Evolutionary conservation across 2,329 filamentous ascomycete species (phyloP), one percentile per base, ranked within the genome.

Genomic region (Fonsecaea monophora): DNA sequence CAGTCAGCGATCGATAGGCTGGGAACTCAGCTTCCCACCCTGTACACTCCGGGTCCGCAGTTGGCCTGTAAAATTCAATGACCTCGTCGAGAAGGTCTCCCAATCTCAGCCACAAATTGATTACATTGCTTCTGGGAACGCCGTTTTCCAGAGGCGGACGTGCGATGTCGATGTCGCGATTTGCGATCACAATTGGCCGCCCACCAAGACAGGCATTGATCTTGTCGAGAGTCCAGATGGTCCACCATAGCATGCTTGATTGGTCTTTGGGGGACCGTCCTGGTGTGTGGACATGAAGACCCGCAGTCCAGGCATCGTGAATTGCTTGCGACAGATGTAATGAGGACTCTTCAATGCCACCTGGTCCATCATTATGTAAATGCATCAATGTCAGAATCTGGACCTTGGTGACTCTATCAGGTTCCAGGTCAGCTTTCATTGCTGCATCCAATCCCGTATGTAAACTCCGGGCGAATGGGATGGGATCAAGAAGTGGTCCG

Each of bases 141-240:
- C 48, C 57, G 9, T 10, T 37, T 35, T 71, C 70, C 4, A 70
- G 50, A 4, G 63, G 60, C 9, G 77, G 78, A 50, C 74, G 77
- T 9, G 68, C 68, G 40, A 79, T 73, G 34, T 77, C 78, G 64
- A 80, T 79, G 62, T 80, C 79, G 35, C 77, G 74, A 58, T 80
- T 78, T 3, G 76, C 77, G 35, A 80, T 68, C 50, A 80, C 70
- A 48, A 80, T 74, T 4, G 79, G 78, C 10, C 78, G 75, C 37
- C 78, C 78, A 21, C 78, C 78, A 32, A 80, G 74, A 65, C 77
- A 77, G 45, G 78, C 78, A 70, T 80, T 78, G 72, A 80, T 75
- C 66, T 80, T 80, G 67, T 80, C 78, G 40, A 80, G 61, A 2
- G 76, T 77, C 79, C 79, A 80, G 45, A 80, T 68, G 30, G 76